These are phyloP conservation scores for Gracilaria domingensis DNA, from an alignment of 23 red algal species.

Conservation along the genomic window DNA sequence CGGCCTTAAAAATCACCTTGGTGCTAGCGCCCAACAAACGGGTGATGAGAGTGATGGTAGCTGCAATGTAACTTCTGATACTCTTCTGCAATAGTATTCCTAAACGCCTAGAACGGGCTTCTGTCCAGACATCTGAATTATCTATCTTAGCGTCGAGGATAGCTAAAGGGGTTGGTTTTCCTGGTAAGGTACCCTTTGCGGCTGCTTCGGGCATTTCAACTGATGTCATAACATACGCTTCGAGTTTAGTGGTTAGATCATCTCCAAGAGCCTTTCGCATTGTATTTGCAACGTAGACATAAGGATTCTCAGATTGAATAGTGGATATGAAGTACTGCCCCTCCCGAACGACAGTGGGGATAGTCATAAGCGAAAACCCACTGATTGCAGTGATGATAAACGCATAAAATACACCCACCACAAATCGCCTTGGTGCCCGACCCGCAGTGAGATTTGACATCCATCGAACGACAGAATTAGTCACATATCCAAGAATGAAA, in stretches of 20 bases:
- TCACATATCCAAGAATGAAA: slow-evolving; percentile 93
- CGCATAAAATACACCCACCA: slow-evolving; percentile 86
- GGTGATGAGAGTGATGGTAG: slow-evolving; percentile 74
- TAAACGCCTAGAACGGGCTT: slow-evolving; percentile 86
- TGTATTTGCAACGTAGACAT: slow-evolving; percentile 91
- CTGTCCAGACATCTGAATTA: slow-evolving; percentile 72
- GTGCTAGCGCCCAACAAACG: slow-evolving; percentile 79
- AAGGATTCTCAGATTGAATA: slow-evolving; percentile 92
- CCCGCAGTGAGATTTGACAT: slow-evolving; percentile 30
- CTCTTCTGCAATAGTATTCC: slow-evolving; percentile 94
- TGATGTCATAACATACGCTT: slow-evolving; percentile 80
- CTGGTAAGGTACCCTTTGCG: slow-evolving; percentile 29
- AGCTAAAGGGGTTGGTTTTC: not conserved
- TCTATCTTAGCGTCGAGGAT: slow-evolving; percentile 10
- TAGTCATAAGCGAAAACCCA: slow-evolving; percentile 81
- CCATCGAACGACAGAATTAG: slow-evolving; percentile 79
- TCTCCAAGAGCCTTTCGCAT: slow-evolving; percentile 92
- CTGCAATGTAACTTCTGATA: slow-evolving; percentile 80
- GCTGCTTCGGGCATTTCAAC: slow-evolving; percentile 61
- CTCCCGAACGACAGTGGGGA: slow-evolving; percentile 91
- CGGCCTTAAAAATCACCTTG: slow-evolving; percentile 85
- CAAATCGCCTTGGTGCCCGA: slow-evolving; percentile 63
- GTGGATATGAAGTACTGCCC: slow-evolving; percentile 91
- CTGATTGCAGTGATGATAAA: slow-evolving; percentile 83
- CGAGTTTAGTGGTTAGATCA: slow-evolving; percentile 87